Base-by-base conservation (phyloP, 768 basidiomycete genomes). In the Mycena filopes region DNA sequence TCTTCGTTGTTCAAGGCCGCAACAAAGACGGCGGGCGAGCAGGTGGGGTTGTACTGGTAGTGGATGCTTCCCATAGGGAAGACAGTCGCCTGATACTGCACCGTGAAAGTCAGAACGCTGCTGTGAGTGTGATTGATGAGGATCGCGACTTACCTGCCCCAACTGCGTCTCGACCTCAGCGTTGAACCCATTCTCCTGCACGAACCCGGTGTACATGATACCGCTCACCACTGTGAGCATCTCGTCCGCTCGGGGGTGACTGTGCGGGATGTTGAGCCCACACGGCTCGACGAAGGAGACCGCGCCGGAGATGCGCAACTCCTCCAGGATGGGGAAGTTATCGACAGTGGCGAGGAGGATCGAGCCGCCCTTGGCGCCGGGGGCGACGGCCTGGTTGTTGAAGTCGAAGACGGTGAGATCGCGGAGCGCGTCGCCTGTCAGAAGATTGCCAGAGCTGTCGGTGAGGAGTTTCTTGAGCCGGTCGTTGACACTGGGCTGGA, bases 171-270 rank as follows among this genome's bases (percentile, higher is more conserved):
- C 36, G 15, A 36, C 15, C 36, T 36, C 36, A 9, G 36, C 15
- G 36, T 36, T 36, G 9, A 36, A 36, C 5, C 36, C 36, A 15
- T 36, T 36, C 36, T 36, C 36, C 36, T 36, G 36, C 10, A 36
- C 36, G 36, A 36, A 36, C 36, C 36, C 36, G 36, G 36, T 36
- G 55, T 57, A 28, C 21, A 57, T 18, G 42, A 57, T 31, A 20
- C 76, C 75, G 53, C 75, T 73, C 50, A 78, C 65, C 38, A 70
- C 58, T 60, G 74, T 76, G 57, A 74, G 59, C 38, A 79, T 68
- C 71, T 79, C 78, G n/a, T 76, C 74, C 11, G 77, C 78, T 31
- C 76, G 77, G 11, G 76, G 76, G 51, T 78, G 78, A 4, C 71
- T 74, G 66, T 79, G 78, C 13, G 78, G 77, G 11, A 75, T 78